Evolutionary conservation across 2,329 filamentous ascomycete species (phyloP), one percentile per base, ranked within the genome.

Genomic region (Neofusicoccum sp.): DNA sequence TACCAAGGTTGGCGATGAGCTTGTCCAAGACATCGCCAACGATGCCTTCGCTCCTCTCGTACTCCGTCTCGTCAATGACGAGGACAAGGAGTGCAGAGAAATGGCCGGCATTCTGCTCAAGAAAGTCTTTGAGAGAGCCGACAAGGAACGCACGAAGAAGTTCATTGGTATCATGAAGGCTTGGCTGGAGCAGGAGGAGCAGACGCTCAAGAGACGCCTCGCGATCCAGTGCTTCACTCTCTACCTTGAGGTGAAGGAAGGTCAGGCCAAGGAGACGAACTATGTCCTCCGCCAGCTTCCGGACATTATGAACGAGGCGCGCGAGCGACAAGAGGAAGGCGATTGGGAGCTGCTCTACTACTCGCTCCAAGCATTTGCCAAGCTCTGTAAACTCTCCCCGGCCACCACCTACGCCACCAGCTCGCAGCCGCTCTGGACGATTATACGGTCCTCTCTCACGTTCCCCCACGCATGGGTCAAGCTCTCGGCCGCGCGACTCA

Each of bases 21-120:
- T 93, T 47, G 85, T 93, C 6, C 91, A 96, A 71, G 90, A 96
- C 65, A 84, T 96, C 34, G 83, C 91, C 0, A 85, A 86, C 1
- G 89, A 86, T 20, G 90, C 92, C 70, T 99, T 97, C 78, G 82
- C 96, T 24, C 92, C 93, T 0, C 76, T 99, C 5, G 86, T 97
- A 54, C 86, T 96, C 67, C 86, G 93, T 14, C 83, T 97, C 64
- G 87, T 89, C 62, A 96, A 97, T 67, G 95, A 99, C 63, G 90
- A 96, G 58, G 91, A 90, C 51, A 84, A 88, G 56, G 90, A 91
- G 66, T 99, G 95, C 74, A 87, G 90, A 31, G 84, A 92, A 63
- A 88, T 93, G 73, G 92, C 93, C 0, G 88, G 86, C 45, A 85
- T 89, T 61, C 78, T 99, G 45, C 79, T 98, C 61, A 91, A 89